phyloP scores from a whole-genome alignment of 306 rosid species.

The Sophora flavescens region DNA sequence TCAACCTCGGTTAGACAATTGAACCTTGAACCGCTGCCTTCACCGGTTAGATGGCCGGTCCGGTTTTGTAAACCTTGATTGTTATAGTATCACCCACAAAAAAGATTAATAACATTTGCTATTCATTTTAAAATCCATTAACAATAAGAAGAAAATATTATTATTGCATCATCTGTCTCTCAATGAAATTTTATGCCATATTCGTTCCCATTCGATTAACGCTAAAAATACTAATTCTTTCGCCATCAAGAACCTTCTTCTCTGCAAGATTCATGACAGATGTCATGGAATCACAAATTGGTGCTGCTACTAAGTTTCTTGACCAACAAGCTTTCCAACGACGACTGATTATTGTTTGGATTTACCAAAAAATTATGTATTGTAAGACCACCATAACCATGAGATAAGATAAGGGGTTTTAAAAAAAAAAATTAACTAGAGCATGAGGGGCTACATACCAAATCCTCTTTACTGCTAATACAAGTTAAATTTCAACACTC shows the following conservation, averaged over 20 bases:
- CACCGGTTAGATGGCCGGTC: too few relatives aligned
- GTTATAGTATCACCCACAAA: too few relatives aligned
- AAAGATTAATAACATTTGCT: too few relatives aligned
- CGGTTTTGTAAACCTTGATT: too few relatives aligned
- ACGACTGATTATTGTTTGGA: neutral
- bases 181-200: too few relatives aligned
- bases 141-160: too few relatives aligned
- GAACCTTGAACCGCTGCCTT: too few relatives aligned
- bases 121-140: too few relatives aligned
- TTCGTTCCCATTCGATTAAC: too few relatives aligned
- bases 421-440: neutral
- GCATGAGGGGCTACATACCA: neutral
- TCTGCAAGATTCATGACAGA: neutral
- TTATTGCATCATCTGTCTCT: too few relatives aligned
- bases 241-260: neutral
- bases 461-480: neutral
- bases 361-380: neutral
- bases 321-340: neutral
- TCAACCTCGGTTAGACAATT: too few relatives aligned
- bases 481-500: constrained; percentile 6
- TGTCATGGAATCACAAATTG: neutral
- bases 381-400: neutral
- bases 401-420: too few relatives aligned
- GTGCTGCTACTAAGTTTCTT: neutral
- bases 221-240: neutral